Conservation (phyloP, 2,329 filamentous ascomycete genomes). For the Onygenales sp. region DNA sequence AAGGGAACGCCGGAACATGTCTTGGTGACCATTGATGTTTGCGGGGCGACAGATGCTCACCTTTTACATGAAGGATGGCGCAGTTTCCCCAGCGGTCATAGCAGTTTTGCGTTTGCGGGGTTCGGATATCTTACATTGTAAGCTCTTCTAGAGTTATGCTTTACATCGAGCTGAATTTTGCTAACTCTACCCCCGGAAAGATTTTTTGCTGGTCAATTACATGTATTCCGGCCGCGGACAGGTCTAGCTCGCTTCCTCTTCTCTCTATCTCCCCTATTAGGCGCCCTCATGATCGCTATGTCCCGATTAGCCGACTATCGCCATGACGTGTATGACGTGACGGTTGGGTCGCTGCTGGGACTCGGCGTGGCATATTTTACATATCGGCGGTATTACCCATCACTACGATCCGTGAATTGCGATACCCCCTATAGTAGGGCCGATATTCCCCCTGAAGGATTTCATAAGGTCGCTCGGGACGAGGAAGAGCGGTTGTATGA, state of each 20-base stretch:
- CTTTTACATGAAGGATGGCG: slow-evolving; percentile 56
- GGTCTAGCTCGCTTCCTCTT: slow-evolving; percentile 48
- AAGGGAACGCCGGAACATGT: slow-evolving; percentile 45
- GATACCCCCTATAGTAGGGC: slow-evolving; percentile 8
- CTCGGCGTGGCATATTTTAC: slow-evolving; percentile 47
- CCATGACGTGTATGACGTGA: slow-evolving; percentile 56
- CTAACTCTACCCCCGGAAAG: slow-evolving; percentile 13
- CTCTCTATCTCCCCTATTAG: slow-evolving; percentile 46
- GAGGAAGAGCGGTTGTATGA: slow-evolving; percentile 9
- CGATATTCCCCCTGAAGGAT: slow-evolving; percentile 3
- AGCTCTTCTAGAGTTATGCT: slow-evolving; percentile 9
- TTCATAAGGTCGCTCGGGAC: slow-evolving; percentile 7
- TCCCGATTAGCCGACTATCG: slow-evolving; percentile 55
- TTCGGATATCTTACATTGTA: slow-evolving; percentile 49
- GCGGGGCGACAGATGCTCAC: slow-evolving; percentile 43
- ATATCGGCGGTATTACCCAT: slow-evolving; percentile 53
- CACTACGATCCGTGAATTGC: slow-evolving; percentile 6
- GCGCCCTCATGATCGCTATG: slow-evolving; percentile 51
- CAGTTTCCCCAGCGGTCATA: slow-evolving; percentile 55
- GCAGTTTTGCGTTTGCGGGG: slow-evolving; percentile 52
- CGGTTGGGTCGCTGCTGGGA: slow-evolving; percentile 46
- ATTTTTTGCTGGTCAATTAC: slow-evolving; percentile 46
- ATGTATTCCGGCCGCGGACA: slow-evolving; percentile 48
- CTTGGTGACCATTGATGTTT: slow-evolving; percentile 41
- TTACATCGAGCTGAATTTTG: neutral